Percentiles rank a stretch among this genome's conserved stretches.
phyloP scores from a whole-genome alignment of 805 yeast species.

The Lipomyces spencermartinsiae region DNA sequence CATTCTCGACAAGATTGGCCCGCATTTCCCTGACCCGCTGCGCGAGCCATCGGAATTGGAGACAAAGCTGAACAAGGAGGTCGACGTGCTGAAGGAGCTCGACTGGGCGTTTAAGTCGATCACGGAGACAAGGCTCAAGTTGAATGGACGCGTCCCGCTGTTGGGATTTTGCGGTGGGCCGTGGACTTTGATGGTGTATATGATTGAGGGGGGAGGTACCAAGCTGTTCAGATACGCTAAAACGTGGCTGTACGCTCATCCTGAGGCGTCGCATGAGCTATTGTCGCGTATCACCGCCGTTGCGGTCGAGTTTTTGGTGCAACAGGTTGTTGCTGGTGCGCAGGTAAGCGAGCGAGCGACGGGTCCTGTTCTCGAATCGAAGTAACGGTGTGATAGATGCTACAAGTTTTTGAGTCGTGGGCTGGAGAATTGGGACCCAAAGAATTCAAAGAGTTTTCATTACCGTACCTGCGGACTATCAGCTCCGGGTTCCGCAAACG shows the following conservation, averaged over 20 bases:
- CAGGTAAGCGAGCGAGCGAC: constrained; percentile 52
- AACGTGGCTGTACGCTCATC: constrained; percentile 86
- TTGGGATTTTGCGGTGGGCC: constrained; percentile 98
- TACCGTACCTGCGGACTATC: constrained; percentile 86
- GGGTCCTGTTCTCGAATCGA: background rate
- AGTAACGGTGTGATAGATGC: constrained; percentile 52
- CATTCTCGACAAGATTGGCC: constrained; percentile 95
- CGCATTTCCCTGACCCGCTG: constrained; percentile 87
- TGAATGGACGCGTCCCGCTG: constrained; percentile 89
- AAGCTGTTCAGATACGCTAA: constrained; percentile 88
- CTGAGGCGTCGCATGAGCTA: constrained; percentile 71
- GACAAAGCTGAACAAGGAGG: constrained; percentile 57
- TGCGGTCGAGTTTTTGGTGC: constrained; percentile 89
- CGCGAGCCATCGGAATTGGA: constrained; percentile 71
- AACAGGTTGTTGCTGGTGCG: constrained; percentile 96
- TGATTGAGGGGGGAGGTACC: constrained; percentile 93
- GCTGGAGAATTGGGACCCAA: constrained; percentile 94
- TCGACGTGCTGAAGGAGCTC: constrained; percentile 75
- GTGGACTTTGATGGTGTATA: constrained; percentile 94
- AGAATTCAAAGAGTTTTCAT: constrained; percentile 85
- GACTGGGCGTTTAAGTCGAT: constrained; percentile 97
- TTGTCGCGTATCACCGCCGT: constrained; percentile 82
- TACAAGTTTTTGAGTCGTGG: constrained; percentile 97
- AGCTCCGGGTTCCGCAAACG: constrained; percentile 70
- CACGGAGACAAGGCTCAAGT: constrained; percentile 82